phyloP scores from a whole-genome alignment of 1,284 basidiomycete genomes.

The Fistulina hepatica region DNA sequence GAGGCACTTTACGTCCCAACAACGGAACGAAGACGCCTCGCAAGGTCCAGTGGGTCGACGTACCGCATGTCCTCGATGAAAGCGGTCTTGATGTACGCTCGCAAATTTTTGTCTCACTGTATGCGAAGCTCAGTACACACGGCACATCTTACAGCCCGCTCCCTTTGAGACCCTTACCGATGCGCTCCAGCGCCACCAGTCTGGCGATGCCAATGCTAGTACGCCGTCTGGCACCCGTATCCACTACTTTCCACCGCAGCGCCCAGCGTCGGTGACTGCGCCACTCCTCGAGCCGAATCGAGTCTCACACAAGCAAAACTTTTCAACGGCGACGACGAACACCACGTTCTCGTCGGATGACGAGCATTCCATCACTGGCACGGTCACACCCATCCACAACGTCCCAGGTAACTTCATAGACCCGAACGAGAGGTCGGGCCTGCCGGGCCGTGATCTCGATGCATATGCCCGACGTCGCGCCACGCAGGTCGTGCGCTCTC shows the following conservation, averaged over 20 bases:
- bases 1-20: slow-evolving; percentile 19
- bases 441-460: slow-evolving; percentile 25
- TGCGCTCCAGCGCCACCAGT: slow-evolving; percentile 17
- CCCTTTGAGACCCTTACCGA: slow-evolving; percentile 39
- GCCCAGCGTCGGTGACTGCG: slow-evolving; percentile 3
- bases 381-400: slow-evolving; percentile 18
- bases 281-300: slow-evolving; percentile 1
- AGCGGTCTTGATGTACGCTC: slow-evolving; percentile 34
- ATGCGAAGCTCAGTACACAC: background rate
- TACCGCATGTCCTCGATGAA: slow-evolving; percentile 35
- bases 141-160: slow-evolving; percentile 27
- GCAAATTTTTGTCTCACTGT: background rate
- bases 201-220: slow-evolving; percentile 3
- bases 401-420: slow-evolving; percentile 34
- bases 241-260: slow-evolving; percentile 24
- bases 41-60: slow-evolving; percentile 37
- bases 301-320: slow-evolving; percentile 6
- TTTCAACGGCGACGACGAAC: slow-evolving; percentile 1
- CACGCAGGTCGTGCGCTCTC: slow-evolving; percentile 20
- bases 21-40: slow-evolving; percentile 32
- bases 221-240: slow-evolving; percentile 11
- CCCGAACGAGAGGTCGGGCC: slow-evolving; percentile 30
- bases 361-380: slow-evolving; percentile 12
- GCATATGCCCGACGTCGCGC: slow-evolving; percentile 19
- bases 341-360: slow-evolving; percentile 12